These are phyloP conservation scores for Globisporangium middletonii DNA, from an alignment of 352 stramenopile species.

Conservation along the genomic window DNA sequence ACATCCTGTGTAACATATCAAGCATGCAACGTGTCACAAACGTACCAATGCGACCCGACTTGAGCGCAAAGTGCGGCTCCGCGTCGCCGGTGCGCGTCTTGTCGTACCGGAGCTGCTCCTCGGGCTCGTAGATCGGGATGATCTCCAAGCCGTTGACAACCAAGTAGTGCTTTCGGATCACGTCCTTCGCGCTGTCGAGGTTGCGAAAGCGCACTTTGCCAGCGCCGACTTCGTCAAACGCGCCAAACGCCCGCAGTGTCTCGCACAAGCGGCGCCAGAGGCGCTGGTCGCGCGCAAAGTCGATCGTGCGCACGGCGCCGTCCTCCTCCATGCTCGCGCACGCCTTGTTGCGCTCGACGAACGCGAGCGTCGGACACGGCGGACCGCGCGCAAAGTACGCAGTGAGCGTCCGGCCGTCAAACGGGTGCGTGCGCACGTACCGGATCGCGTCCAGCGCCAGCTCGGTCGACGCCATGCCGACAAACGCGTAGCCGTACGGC, in stretches of 20 bases:
- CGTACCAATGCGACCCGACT: slow-evolving; percentile 41
- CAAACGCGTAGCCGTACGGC: slow-evolving; percentile 47
- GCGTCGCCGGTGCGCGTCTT: slow-evolving; percentile 24
- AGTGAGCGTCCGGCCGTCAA: slow-evolving; percentile 32
- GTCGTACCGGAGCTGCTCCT: slow-evolving; percentile 55
- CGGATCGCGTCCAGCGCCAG: slow-evolving; percentile 49
- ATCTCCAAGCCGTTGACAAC: slow-evolving; percentile 45
- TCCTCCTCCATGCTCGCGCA: slow-evolving; percentile 23
- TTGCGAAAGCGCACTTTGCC: slow-evolving; percentile 52
- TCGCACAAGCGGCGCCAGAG: slow-evolving; percentile 48
- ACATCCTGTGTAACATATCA: not conserved
- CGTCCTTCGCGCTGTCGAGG: slow-evolving; percentile 50
- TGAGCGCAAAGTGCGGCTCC: slow-evolving; percentile 38
- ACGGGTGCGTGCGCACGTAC: slow-evolving; percentile 32
- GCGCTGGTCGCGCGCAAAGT: slow-evolving; percentile 35
- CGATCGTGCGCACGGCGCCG: slow-evolving; percentile 34
- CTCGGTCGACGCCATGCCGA: slow-evolving; percentile 49
- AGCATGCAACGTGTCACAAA: slow-evolving; percentile 20
- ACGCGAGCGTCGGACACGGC: slow-evolving; percentile 52
- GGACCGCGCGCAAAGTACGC: slow-evolving; percentile 69
- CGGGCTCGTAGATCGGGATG: slow-evolving; percentile 60
- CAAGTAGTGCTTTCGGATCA: slow-evolving; percentile 43
- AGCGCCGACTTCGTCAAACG: slow-evolving; percentile 27
- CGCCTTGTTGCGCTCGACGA: slow-evolving; percentile 44
- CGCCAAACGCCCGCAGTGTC: slow-evolving; percentile 39